Evolutionary conservation across 2,329 filamentous ascomycete species (phyloP).

Genomic region (Boeremia exigua): DNA sequence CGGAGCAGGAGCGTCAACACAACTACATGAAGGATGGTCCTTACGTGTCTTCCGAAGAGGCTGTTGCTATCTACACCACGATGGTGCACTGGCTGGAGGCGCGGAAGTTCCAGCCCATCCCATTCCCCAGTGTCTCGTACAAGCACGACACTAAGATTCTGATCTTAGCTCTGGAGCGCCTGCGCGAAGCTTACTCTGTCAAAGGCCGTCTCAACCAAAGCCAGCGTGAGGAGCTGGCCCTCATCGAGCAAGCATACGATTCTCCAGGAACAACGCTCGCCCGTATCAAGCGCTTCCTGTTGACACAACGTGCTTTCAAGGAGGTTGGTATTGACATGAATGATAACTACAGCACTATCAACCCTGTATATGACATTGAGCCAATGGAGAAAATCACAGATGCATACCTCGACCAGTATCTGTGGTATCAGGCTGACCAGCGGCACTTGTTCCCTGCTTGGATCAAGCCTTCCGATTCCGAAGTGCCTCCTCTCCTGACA

Average conservation of each 20-base stretch:
- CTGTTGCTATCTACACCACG: constrained; percentile 97
- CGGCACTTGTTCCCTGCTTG: constrained; percentile 95
- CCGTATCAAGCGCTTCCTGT: constrained; percentile 94
- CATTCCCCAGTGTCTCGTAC: constrained; percentile 98
- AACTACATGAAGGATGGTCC: constrained; percentile 99
- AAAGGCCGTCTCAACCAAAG: constrained; percentile 97
- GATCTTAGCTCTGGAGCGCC: constrained; percentile 89
- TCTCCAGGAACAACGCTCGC: constrained; percentile 95
- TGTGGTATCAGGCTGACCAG: constrained; percentile 99
- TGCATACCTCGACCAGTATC: constrained; percentile 96
- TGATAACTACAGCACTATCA: constrained; percentile 99
- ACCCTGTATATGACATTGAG: constrained; percentile 98
- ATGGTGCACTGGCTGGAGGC: constrained; percentile 99
- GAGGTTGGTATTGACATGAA: constrained; percentile 99
- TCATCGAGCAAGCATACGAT: constrained; percentile 98
- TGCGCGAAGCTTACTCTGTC: constrained; percentile 95
- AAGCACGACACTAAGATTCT: constrained; percentile 99
- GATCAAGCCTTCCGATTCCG: constrained; percentile 99
- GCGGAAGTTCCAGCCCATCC: constrained; percentile 96
- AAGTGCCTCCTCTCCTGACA: constrained; percentile 89
- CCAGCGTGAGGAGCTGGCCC: constrained; percentile 91
- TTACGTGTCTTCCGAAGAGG: constrained; percentile 97
- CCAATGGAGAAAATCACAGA: constrained; percentile 99
- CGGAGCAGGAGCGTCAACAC: constrained; percentile 97
- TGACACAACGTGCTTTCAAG: constrained; percentile 98